Base-by-base conservation (phyloP, 768 basidiomycete genomes). In the Termitomyces sp. region DNA sequence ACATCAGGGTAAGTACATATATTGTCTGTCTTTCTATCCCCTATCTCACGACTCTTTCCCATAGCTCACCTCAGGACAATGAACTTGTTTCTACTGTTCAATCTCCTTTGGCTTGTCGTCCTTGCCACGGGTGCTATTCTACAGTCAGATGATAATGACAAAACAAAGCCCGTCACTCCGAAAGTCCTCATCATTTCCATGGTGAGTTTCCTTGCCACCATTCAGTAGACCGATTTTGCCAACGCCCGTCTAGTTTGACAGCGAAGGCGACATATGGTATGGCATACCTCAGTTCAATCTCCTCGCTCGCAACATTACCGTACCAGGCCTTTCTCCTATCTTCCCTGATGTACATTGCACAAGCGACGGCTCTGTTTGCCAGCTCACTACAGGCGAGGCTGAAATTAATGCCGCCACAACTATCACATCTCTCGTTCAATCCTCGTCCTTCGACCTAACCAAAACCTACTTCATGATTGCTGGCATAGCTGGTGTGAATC, bases 131-230 rank as follows among this genome's bases (percentile, higher is more conserved):
- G 54, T 19, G 19, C 46, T 19, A 22, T 53, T 22, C 12, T 48
- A 8, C 45, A 53, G 22, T n/a, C n/a, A 17, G 34, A 51, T 37
- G 26, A 3, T 22, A 38, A 9, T 15, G 40, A 38, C 35, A 52
- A 35, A 49, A 48, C 19, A 22, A 37, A 35, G 9, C 30, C 19
- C 19, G 41, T 59, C 28, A 21, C 50, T 26, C 58, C 58, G 2
- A 41, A 56, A 53, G 55, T 59, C 26, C 35, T 59, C n/a, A 59
- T 59, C 15, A 59, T 59, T 11, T 59, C 58, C 4, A 59, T 59
- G 58, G 58, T 59, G 6, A 38, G 54, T 30, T 40, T 28, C 28
- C 30, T 32, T 10, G 30, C 9, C 9, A 32, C 9, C 30, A 2
- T 32, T 10, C 1, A 2, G 30, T 2, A 2, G 8, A 32, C 9